Conservation (phyloP, 2,329 filamentous ascomycete genomes). For the Arthroderma sp. region DNA sequence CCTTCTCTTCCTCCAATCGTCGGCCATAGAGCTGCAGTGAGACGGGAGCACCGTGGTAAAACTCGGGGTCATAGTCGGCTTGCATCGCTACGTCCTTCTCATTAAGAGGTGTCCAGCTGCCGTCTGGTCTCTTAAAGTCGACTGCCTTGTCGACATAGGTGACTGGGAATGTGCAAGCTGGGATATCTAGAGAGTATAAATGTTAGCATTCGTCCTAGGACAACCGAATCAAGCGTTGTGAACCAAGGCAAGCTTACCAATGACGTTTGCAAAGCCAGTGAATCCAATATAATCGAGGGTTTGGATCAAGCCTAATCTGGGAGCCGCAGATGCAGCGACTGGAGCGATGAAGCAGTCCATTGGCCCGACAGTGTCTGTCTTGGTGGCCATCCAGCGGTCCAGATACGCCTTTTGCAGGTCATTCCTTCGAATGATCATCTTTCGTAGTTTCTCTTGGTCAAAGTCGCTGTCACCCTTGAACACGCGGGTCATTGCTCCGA, state of each 20-base stretch:
- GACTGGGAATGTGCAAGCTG: constrained; percentile 12
- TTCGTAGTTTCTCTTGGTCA: constrained; percentile 16
- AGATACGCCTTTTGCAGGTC: constrained; percentile 13
- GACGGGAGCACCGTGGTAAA: constrained; percentile 20
- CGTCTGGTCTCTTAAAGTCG: constrained; percentile 7
- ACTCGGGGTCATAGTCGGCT: constrained; percentile 16
- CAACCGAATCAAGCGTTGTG: background rate
- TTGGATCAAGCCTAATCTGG: constrained; percentile 15
- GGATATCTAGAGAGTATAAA: constrained; percentile 16
- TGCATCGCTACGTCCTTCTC: constrained; percentile 18
- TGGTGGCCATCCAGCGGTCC: constrained; percentile 13
- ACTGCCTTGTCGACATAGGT: constrained; percentile 13
- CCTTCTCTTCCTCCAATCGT: constrained; percentile 20
- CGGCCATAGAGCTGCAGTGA: constrained; percentile 17
- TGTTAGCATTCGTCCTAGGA: background rate
- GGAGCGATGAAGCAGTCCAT: constrained; percentile 12
- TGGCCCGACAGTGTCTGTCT: constrained; percentile 8
- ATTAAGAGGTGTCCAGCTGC: constrained; percentile 19
- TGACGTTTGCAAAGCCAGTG: constrained; percentile 17
- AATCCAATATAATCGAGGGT: constrained; percentile 15
- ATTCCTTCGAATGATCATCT: constrained; percentile 18
- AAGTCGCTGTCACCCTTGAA: constrained; percentile 2
- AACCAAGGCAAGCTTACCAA: constrained; percentile 16
- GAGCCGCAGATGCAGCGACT: constrained; percentile 9
- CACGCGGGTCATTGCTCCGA: constrained; percentile 8